Base-by-base conservation (phyloP, 495 filamentous ascomycete species). In the Entonaema liquescens region DNA sequence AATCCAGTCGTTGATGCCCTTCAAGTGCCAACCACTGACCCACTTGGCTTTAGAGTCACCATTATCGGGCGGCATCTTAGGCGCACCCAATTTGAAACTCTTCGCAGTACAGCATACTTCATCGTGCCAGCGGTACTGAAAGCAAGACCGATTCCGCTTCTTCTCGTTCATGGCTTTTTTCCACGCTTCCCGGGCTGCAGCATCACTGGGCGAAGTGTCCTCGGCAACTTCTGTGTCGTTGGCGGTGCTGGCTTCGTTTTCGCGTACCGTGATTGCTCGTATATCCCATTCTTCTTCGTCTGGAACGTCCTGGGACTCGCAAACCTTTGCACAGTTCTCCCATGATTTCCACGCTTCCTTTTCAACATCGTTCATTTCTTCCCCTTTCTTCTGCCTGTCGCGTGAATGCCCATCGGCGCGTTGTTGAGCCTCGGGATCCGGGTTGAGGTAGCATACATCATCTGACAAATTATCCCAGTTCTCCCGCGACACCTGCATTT, bases 201-300 rank as follows among this genome's bases (percentile, higher is more conserved):
- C 65, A 90, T 92, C 66, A 84, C 87, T 92, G 92, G 92, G 74
- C 86, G 79, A 55, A 90, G 91, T 67, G 92, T 77, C 76, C 88
- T 89, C 25, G 83, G 79, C 79, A 90, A 86, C 54, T 17, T 78
- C 69, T 66, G 62, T 76, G 72, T 80, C 49, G 63, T 66, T 59
- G 25, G 59, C 65, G 65, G 42, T 52, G 47, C 77, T 50, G 57
- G 76, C 56, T 55, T 67, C 56, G 52, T 36, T 44, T 40, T 75
- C 40, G 36, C 70, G 58, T 59, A 38, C 13, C 35, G 64, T 21
- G 19, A 67, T 42, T 6, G 31, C 42, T 23, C 59, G 56, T 19
- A 61, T 9, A 19, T 68, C 67, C 55, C 62, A 65, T 50, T 73
- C 71, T 17, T 78, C 75, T 36, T 76, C 70, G 17, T 74, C 74